These are phyloP conservation scores for Fusarium compactum DNA, from an alignment of 2,329 filamentous ascomycete genomes.

Conservation along the genomic window DNA sequence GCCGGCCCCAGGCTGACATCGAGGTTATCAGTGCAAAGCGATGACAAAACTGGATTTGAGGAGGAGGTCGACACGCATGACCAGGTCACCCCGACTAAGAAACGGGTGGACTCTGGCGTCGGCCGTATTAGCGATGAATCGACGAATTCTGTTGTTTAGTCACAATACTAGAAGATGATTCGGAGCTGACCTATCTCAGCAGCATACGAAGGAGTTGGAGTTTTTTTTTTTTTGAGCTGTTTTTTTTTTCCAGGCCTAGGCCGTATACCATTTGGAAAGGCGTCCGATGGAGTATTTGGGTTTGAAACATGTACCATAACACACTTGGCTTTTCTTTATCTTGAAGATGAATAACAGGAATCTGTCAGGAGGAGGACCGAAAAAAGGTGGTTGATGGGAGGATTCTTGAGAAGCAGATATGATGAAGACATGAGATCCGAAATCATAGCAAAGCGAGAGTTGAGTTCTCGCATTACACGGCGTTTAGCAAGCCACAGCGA, in stretches of 20 bases:
- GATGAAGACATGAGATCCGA: slow-evolving; percentile 20
- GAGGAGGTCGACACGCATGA: slow-evolving; percentile 34
- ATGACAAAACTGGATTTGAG: slow-evolving; percentile 38
- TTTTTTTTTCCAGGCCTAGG: slow-evolving; percentile 1
- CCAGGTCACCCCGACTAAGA: slow-evolving; percentile 44
- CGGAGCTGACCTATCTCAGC: slow-evolving; percentile 22
- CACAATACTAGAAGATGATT: slow-evolving; percentile 10
- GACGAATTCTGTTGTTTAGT: slow-evolving; percentile 29
- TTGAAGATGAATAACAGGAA: slow-evolving; percentile 25
- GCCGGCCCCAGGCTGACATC: slow-evolving; percentile 43
- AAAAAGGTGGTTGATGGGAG: slow-evolving; percentile 20
- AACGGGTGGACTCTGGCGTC: slow-evolving; percentile 52
- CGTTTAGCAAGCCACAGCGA: slow-evolving; percentile 35
- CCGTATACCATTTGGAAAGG: slow-evolving; percentile 42
- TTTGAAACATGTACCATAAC: slow-evolving; percentile 42
- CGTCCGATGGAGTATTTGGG: slow-evolving; percentile 31
- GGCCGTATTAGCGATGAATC: slow-evolving; percentile 50
- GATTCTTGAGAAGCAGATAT: slow-evolving; percentile 3
- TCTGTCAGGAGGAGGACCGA: slow-evolving; percentile 6
- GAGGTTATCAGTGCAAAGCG: slow-evolving; percentile 37
- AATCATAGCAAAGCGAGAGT: slow-evolving; percentile 32
- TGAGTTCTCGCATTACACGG: slow-evolving; percentile 33
- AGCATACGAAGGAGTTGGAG: slow-evolving; percentile 44
- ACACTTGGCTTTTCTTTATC: slow-evolving; percentile 26
- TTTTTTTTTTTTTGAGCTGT: slow-evolving; percentile 18